These are phyloP conservation scores for Verticillium nonalfalfae DNA, from an alignment of 2,329 filamentous ascomycete species.

Conservation along the genomic window DNA sequence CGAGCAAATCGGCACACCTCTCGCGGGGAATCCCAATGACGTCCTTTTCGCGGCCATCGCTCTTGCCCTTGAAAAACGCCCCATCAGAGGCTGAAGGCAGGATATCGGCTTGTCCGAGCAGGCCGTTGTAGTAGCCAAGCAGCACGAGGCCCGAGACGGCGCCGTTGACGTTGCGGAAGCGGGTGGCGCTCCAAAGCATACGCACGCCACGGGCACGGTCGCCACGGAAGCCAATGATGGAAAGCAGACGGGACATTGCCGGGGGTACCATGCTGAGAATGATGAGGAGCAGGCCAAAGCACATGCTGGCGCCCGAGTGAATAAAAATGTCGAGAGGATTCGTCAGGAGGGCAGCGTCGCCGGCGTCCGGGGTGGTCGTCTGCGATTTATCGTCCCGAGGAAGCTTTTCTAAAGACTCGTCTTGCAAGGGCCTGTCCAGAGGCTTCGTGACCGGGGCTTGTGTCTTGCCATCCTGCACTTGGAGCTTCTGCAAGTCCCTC, in stretches of 20 bases:
- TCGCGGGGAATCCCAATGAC: constrained; percentile 63
- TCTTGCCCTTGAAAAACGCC: neutral
- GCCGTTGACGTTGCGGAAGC: constrained; percentile 85
- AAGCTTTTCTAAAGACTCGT: too few relatives aligned
- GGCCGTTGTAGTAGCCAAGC: constrained; percentile 81
- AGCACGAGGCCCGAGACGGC: constrained; percentile 78
- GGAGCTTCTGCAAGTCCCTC: constrained; percentile 14
- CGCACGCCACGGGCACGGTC: constrained; percentile 76
- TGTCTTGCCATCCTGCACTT: neutral
- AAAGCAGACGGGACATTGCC: constrained; percentile 78
- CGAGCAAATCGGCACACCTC: constrained; percentile 60
- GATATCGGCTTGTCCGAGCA: constrained; percentile 84
- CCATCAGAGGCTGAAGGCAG: constrained; percentile 42
- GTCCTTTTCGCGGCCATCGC: neutral
- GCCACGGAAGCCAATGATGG: constrained; percentile 84
- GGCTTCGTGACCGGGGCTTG: too few relatives aligned
- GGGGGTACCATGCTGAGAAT: constrained; percentile 92
- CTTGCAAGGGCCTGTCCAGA: too few relatives aligned
- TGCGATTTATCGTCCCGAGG: constrained; percentile 9
- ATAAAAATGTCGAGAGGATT: constrained; percentile 82
- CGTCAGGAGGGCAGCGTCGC: constrained; percentile 59
- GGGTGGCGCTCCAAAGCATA: constrained; percentile 87
- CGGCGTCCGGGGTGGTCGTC: constrained; percentile 28
- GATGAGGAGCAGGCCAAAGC: constrained; percentile 79
- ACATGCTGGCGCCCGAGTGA: constrained; percentile 82